A percentile compares a stretch with the other conserved stretches of the same genome.
These are phyloP conservation scores for Keithomyces neogunnii DNA, from an alignment of 2,329 filamentous ascomycete genomes.

Conservation along the genomic window DNA sequence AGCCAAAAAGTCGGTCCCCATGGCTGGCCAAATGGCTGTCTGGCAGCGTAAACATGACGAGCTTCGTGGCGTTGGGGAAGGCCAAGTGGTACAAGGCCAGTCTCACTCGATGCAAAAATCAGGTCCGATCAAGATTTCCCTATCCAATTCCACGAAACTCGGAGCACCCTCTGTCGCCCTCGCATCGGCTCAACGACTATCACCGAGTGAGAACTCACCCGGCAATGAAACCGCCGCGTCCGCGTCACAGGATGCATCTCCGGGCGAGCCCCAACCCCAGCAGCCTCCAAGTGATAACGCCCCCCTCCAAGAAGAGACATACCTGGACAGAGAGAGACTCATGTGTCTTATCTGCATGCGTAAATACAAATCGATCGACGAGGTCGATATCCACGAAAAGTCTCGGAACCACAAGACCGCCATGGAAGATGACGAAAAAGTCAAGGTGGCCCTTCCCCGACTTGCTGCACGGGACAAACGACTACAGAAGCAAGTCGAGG, in stretches of 20 bases:
- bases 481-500: conserved; percentile 18
- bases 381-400: conserved; percentile 33
- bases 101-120: conserved; percentile 1
- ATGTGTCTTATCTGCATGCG: conserved; percentile 39
- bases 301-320: conserved; percentile 31
- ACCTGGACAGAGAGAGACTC: conserved; percentile 45
- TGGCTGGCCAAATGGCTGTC: conserved; percentile 35
- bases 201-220: background rate
- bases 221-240: background rate
- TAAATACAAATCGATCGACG: conserved; percentile 35
- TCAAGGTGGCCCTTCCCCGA: conserved; percentile 39
- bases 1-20: conserved; percentile 29
- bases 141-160: conserved; percentile 12
- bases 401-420: conserved; percentile 34
- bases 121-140: conserved; percentile 22
- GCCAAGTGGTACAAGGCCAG: background rate
- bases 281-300: background rate
- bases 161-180: background rate
- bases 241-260: background rate
- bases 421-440: conserved; percentile 29
- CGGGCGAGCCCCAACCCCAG: background rate
- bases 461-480: conserved; percentile 31
- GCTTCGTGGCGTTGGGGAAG: conserved; percentile 19
- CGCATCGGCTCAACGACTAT: background rate
- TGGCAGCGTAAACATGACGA: conserved; percentile 37